Evolutionary conservation across 1,284 basidiomycete genomes (phyloP).

Genomic region (Moniliella sp.): DNA sequence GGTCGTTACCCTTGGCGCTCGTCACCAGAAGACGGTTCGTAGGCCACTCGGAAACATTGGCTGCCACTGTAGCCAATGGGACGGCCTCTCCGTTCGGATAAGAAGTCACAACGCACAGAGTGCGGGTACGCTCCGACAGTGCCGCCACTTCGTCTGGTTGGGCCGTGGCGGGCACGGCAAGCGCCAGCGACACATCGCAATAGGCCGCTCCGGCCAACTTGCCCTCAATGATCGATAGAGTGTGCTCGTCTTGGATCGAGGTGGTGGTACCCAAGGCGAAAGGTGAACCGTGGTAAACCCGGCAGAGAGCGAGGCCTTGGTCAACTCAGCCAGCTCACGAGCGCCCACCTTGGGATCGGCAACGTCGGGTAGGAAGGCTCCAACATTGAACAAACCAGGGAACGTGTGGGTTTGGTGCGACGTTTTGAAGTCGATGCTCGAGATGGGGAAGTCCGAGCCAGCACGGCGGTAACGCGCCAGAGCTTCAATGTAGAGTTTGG

Average conservation of each 20-base stretch:
- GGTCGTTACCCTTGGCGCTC: conserved; percentile 70
- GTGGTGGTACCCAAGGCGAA: conserved; percentile 10
- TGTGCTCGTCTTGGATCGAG: conserved; percentile 10
- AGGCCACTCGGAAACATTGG: conserved; percentile 79
- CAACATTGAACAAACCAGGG: conserved; percentile 74
- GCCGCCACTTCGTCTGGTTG: conserved; percentile 9
- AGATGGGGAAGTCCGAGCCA: conserved; percentile 58
- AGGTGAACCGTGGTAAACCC: conserved; percentile 27
- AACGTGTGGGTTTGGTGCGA: conserved; percentile 66
- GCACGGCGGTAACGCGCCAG: conserved; percentile 48
- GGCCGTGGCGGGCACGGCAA: conserved; percentile 18
- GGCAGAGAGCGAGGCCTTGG: conserved; percentile 17
- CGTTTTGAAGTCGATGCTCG: conserved; percentile 78
- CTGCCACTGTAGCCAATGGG: conserved; percentile 47
- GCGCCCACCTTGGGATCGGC: conserved; percentile 39
- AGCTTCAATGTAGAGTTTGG: conserved; percentile 86
- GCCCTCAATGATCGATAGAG: conserved; percentile 16
- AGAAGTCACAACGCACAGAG: conserved; percentile 21
- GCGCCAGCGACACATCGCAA: conserved; percentile 24
- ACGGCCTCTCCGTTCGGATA: too few relatives aligned
- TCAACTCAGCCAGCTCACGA: conserved; percentile 42
- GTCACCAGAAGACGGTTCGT: conserved; percentile 75
- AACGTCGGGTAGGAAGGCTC: conserved; percentile 63
- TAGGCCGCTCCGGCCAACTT: conserved; percentile 21
- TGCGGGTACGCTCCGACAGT: conserved; percentile 19